phyloP scores from a whole-genome alignment of 805 yeast genomes.

The Pichia gijzeniarum region DNA sequence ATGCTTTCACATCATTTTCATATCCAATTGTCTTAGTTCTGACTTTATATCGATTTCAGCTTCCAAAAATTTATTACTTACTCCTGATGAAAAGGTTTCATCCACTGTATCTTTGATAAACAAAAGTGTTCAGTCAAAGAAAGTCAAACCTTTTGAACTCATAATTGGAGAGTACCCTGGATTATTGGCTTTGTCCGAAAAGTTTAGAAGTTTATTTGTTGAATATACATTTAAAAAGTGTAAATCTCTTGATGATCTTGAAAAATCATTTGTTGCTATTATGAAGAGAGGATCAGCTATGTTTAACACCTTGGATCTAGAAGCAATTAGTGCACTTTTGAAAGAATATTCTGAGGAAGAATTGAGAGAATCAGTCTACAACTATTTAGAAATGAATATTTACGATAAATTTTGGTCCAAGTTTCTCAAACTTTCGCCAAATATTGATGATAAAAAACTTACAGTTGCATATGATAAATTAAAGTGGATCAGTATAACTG shows the following conservation, averaged over 20 bases:
- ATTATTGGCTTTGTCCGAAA: neutral
- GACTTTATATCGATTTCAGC: constrained; percentile 7
- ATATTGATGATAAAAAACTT: constrained; percentile 15
- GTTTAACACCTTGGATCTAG: constrained; percentile 7
- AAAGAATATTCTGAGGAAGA: constrained; percentile 24
- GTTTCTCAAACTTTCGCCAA: constrained; percentile 18
- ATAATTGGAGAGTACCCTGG: constrained; percentile 1
- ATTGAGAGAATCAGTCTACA: constrained; percentile 49
- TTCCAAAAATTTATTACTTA: neutral
- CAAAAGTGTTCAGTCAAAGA: neutral
- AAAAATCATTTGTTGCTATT: constrained; percentile 4
- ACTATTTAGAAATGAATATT: constrained; percentile 64
- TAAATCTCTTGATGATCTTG: constrained; percentile 4
- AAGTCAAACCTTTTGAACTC: constrained; percentile 1
- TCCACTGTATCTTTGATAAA: neutral
- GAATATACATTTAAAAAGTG: constrained; percentile 10
- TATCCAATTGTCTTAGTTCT: constrained; percentile 53
- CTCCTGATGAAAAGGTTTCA: neutral
- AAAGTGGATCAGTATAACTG: constrained; percentile 41
- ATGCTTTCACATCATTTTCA: constrained; percentile 48
- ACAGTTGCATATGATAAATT: constrained; percentile 31
- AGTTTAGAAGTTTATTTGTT: constrained; percentile 1
- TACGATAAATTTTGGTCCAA: constrained; percentile 62
- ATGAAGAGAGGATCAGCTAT: constrained; percentile 25
- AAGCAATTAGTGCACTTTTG: constrained; percentile 22